Evolutionary conservation across 306 rosid genomes (phyloP), one percentile per base, ranked within the genome.

Genomic region (Rosa multiflora): DNA sequence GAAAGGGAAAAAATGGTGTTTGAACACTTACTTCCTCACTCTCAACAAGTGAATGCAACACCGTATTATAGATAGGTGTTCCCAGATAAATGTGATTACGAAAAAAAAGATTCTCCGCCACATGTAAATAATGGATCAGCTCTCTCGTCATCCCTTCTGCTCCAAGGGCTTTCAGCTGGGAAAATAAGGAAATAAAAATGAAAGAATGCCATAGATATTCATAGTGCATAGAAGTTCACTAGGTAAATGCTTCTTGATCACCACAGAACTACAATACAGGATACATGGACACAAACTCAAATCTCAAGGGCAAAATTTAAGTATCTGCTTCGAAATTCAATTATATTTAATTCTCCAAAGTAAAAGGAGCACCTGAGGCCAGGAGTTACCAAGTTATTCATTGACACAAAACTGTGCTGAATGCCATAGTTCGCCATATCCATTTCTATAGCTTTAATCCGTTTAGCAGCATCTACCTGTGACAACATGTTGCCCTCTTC

Each of bases 141-240:
- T 82, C 91, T 82, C 67, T 79, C 78, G 80, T 86, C 97, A 94
- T 94, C 74, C 91, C 89, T 83, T 92, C 97, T 74, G 87, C 86
- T 80, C 98, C 98, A 63, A 94, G 86, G 85, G 93, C 94, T 72
- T 78, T 90, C 86, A 94, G 77, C 98, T 90, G 87, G 70, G 62
- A 79, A 32, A 61, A 68, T 12, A 79, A 69, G 51, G 47, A 62
- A 44, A 26, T 4, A 32, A 75, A 82, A 55, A 83, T 37, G 43
- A 70, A 59, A 58, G 76, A 68, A 58, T 64, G 8, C 51, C 72
- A 84, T 15, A 42, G 49, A 55, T 17, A 70, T 23, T 70, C 3
- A 32, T 44, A 8, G 67, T 61, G 67, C 39, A 61, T 61, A 23
- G 2, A 66, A 66, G 70, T 64, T 37, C 47, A 66, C 46, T 37